Base-by-base conservation (phyloP, 202 grass and related monocot genomes). In the Tripidium arundinaceum region DNA sequence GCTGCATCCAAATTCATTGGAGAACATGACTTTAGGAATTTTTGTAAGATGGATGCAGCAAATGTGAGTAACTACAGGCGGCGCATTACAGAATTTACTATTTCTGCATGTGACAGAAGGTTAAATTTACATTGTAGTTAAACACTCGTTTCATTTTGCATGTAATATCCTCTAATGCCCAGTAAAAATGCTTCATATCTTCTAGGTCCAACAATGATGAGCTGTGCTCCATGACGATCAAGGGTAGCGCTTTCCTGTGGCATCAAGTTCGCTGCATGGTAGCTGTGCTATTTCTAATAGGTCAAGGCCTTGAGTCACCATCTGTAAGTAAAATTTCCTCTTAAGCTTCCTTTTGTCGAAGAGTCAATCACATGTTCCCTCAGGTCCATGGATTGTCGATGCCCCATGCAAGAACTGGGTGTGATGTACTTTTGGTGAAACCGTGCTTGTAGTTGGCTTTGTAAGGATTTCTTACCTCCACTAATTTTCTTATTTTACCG, bases 191-290 rank as follows among this genome's bases (percentile, higher is more conserved):
- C 1, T 76, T 76, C 34, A 18, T 61, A 64, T 85, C 14, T 90
- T 87, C 19, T 71, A 94, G 95, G 75, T 91, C 85, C 54, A 85
- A 73, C 77, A 72, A 83, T 67, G 88, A 91, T 83, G 95, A 98
- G 71, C 77, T 98, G 28, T 98, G 86, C 84, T 85, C 80, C 84
- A 88, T 98, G 60, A 93, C 66, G 76, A 90, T 98, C 86, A 98
- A 81, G 79, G 95, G 95, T 57, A 98, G 82, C 77, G 95, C 95
- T 34, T 98, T 98, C 72, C 79, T 98, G 68, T 98, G 95, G 95
- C 95, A 98, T 86, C 95, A 98, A 93, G 92, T 98, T 75, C 84
- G 95, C 13, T 98, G 92, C 88, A 98, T 98, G 90, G 92, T 89
- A 70, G 92, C 95, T 77, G 84, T 94, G 65, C 88, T 98, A 28